Evolutionary conservation across 768 basidiomycete species (phyloP), one percentile per base, ranked within the genome.

Genomic region (Lenzites betulinus): DNA sequence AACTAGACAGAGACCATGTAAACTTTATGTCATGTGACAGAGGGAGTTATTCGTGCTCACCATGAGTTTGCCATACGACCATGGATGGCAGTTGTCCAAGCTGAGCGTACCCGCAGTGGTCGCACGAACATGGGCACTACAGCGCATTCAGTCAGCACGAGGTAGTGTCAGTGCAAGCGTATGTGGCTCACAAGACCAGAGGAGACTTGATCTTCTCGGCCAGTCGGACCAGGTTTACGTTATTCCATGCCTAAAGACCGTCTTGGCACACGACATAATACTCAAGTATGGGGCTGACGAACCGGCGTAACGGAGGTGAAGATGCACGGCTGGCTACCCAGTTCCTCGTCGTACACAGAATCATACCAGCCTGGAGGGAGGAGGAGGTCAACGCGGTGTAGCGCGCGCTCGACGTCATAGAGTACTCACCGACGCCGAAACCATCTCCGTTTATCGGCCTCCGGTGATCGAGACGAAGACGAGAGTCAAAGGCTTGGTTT

Each of bases 201-300:
- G 94, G 93, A 1, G 92, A 95, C 72, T 95, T 92, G 75, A 96
- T 95, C 78, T 98, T 98, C 75, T 98, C 95, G 0, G 97, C 96
- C 30, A 99, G 75, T 16, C 97, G 85, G n/a, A 83, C 84, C 44
- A 99, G 81, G 71, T 99, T 98, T 25, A 88, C 84, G 69, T 98
- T 97, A 69, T 95, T 95, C 96, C 97, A 98, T 7, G 95, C 97
- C 90, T 97, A 38, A 12, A 13, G 23, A n/a, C 35, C 12, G 22
- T 22, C 25, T 48, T 18, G 36, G 44, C 20, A 3, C 22, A 28
- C 39, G 28, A 6, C 20, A 28, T 58, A 1, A 52, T 52, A 25
- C 16, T 18, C 8, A n/a, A 15, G 6, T 20, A n/a, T n/a, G 15
- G 12, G 41, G 41, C n/a, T n/a, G 30, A 72, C 82, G 67, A 68